Percentiles rank a stretch among this genome's conserved stretches.
These are phyloP conservation scores for Chaetoceros muelleri DNA, from an alignment of 108 stramenopile genomes.

Conservation along the genomic window DNA sequence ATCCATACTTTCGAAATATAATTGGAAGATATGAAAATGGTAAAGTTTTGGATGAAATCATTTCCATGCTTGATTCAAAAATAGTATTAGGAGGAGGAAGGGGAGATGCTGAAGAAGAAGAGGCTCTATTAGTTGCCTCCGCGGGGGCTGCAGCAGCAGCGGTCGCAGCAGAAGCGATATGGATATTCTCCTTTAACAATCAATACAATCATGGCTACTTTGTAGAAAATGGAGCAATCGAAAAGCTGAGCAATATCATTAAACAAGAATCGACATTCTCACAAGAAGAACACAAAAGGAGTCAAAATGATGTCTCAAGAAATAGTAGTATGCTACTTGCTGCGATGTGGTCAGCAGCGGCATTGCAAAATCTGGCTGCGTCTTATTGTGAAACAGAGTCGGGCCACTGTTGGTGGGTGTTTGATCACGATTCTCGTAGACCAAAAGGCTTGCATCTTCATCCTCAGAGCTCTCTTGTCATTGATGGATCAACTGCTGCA, in stretches of 20 bases:
- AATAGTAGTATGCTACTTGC: background rate
- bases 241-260: slow-evolving; percentile 1
- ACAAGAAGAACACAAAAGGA: too few relatives aligned
- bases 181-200: slow-evolving; percentile 9
- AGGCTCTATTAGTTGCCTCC: slow-evolving; percentile 6
- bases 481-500: too few relatives aligned
- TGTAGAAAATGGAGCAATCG: slow-evolving; percentile 8
- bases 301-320: background rate
- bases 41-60: too few relatives aligned
- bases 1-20: too few relatives aligned
- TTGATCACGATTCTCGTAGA: too few relatives aligned
- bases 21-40: too few relatives aligned
- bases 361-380: slow-evolving; percentile 22
- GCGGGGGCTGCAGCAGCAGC: background rate
- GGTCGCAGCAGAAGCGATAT: slow-evolving; percentile 8
- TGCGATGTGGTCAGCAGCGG: slow-evolving; percentile 22
- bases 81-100: too few relatives aligned
- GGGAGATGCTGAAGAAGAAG: too few relatives aligned
- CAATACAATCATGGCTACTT: slow-evolving; percentile 8
- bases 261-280: background rate
- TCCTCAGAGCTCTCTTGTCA: too few relatives aligned
- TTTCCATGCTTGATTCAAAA: too few relatives aligned
- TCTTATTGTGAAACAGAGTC: slow-evolving; percentile 14
- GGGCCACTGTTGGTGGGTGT: slow-evolving; percentile 20
- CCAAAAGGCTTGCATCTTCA: too few relatives aligned